Conservation (phyloP, 2,329 filamentous ascomycete species). For the Aspergillus udagawae region DNA sequence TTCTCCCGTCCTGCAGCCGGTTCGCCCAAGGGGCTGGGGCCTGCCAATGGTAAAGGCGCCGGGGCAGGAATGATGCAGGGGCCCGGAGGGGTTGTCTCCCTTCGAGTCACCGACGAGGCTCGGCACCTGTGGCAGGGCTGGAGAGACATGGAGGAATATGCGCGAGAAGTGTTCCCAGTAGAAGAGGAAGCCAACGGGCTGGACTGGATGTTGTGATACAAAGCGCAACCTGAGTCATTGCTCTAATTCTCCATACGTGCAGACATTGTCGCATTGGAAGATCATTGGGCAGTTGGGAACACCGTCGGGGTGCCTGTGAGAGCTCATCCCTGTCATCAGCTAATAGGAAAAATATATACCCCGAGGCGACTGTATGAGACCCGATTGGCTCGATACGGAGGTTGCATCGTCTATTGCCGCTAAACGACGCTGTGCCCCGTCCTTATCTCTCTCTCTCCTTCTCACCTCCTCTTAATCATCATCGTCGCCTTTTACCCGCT, state of each 20-base stretch:
- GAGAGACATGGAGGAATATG: constrained; percentile 88
- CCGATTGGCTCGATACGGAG: constrained; percentile 6
- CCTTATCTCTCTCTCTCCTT: background rate
- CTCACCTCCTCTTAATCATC: background rate
- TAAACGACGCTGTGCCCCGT: constrained; percentile 13
- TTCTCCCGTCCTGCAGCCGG: constrained; percentile 39
- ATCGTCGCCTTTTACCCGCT: background rate
- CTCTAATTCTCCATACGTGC: constrained; percentile 1
- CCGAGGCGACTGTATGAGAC: background rate
- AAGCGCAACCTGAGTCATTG: constrained; percentile 10
- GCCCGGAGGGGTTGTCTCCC: constrained; percentile 57
- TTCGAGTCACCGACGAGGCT: constrained; percentile 68
- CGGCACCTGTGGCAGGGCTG: constrained; percentile 87
- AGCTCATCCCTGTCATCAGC: background rate
- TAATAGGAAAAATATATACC: background rate
- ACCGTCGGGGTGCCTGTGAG: background rate
- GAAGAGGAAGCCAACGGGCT: constrained; percentile 93
- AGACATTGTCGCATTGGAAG: constrained; percentile 13
- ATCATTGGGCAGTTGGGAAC: constrained; percentile 21
- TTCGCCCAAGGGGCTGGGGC: constrained; percentile 35
- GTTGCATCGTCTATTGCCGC: constrained; percentile 4
- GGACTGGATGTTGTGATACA: constrained; percentile 71
- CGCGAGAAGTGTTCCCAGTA: constrained; percentile 85
- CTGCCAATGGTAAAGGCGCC: constrained; percentile 37
- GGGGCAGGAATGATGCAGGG: constrained; percentile 46